A percentile compares a stretch with the other conserved stretches of the same genome.
Evolutionary conservation across 306 rosid species (phyloP).

Genomic region (Erythrophleum fordii): DNA sequence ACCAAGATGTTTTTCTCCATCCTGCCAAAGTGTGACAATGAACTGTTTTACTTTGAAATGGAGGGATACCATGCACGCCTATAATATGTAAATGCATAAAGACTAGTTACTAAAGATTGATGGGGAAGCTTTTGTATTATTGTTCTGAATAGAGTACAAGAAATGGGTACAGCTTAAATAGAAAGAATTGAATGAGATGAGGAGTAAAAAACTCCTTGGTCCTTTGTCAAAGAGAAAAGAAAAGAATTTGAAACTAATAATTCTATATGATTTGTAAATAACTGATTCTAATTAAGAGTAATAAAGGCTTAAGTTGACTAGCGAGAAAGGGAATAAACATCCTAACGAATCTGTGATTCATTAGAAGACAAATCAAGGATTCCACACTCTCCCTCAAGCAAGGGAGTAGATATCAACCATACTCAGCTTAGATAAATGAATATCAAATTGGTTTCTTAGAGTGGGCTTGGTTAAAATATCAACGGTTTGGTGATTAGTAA

Average conservation of each 20-base stretch:
- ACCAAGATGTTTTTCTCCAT: not conserved
- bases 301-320: too few species aligned
- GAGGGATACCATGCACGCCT: not conserved
- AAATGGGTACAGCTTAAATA: not conserved
- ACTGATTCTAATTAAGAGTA: too few species aligned
- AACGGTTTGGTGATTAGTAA: too few species aligned
- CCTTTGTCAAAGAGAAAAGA: not conserved
- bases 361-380: too few species aligned
- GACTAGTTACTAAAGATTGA: not conserved
- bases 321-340: too few species aligned
- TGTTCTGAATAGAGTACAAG: not conserved
- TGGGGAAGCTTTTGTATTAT: not conserved
- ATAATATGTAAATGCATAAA: not conserved
- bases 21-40: not conserved
- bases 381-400: too few species aligned
- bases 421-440: too few species aligned
- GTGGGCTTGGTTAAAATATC: too few species aligned
- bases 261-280: not conserved
- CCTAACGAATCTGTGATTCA: too few species aligned
- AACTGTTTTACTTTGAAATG: not conserved
- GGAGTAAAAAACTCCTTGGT: not conserved
- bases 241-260: not conserved
- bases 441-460: too few species aligned
- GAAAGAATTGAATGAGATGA: not conserved
- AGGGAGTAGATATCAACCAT: too few species aligned